Conservation (phyloP, 2,329 filamentous ascomycete genomes). For the Cladophialophora psammophila region DNA sequence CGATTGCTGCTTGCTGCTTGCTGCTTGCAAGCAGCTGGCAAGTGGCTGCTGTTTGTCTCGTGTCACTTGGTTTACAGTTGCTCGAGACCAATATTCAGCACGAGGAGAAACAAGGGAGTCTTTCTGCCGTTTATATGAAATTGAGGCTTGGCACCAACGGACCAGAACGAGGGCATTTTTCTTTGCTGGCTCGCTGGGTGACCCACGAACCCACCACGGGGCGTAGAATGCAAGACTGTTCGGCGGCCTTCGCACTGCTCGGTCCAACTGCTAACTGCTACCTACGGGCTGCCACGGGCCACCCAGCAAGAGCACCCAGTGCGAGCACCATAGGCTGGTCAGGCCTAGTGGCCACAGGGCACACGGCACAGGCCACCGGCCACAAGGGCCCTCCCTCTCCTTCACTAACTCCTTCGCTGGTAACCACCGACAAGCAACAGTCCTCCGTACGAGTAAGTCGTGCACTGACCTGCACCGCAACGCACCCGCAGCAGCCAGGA, state of each 20-base stretch:
- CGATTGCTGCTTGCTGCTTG: background rate
- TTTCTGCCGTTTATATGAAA: background rate
- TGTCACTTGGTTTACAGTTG: background rate
- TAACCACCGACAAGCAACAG: background rate
- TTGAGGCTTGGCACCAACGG: background rate
- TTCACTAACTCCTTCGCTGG: no score
- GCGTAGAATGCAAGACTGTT: slow-evolving; percentile 8
- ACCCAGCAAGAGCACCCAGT: background rate
- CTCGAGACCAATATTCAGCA: background rate
- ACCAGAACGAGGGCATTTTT: background rate
- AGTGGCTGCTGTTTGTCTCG: background rate
- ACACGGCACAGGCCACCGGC: background rate
- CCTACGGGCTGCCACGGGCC: background rate
- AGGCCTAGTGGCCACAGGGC: background rate
- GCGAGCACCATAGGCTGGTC: no score
- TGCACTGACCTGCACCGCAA: background rate
- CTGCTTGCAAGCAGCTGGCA: background rate
- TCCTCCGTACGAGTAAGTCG: background rate
- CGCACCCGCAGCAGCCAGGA: slow-evolving; percentile 28
- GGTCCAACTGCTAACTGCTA: slow-evolving; percentile 6
- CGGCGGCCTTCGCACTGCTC: slow-evolving; percentile 9
- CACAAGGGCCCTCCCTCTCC: background rate
- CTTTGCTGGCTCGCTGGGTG: background rate
- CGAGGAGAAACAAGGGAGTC: background rate
- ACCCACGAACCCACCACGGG: slow-evolving; percentile 14